Evolutionary conservation across 441 rosid genomes (phyloP).

Genomic region (Croton setiger): DNA sequence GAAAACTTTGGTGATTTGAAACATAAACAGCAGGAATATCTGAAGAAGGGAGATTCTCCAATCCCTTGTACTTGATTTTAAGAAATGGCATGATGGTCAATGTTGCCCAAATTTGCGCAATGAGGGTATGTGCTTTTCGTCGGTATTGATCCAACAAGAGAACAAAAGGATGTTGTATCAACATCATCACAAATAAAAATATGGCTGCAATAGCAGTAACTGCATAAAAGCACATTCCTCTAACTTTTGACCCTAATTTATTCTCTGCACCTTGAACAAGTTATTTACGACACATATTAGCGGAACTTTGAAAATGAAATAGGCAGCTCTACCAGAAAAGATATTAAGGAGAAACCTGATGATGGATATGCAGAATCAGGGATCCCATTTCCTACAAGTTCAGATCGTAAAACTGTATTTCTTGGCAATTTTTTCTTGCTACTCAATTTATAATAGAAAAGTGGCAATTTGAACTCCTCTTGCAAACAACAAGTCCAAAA

Average conservation of each 20-base stretch:
- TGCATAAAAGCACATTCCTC: conserved; percentile 76
- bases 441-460: conserved; percentile 28
- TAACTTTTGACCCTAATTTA: conserved; percentile 52
- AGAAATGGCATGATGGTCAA: conserved; percentile 52
- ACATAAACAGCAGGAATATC: conserved; percentile 83
- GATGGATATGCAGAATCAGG: conserved; percentile 42
- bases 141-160: conserved; percentile 64
- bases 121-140: conserved; percentile 67
- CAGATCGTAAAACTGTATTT: conserved; percentile 43
- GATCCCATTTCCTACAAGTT: conserved; percentile 57
- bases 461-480: conserved; percentile 25
- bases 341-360: conserved; percentile 49
- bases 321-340: conserved; percentile 4
- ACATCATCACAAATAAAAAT: conserved; percentile 61
- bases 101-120: conserved; percentile 81
- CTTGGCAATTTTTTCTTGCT: conserved; percentile 31
- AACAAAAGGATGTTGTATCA: conserved; percentile 73
- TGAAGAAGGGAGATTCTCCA: conserved; percentile 76
- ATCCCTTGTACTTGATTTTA: conserved; percentile 53
- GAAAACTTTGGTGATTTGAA: conserved; percentile 90
- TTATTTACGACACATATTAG: conserved; percentile 22
- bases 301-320: conserved; percentile 12
- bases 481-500: conserved; percentile 26
- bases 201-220: conserved; percentile 56
- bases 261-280: conserved; percentile 51